Evolutionary conservation across 2,329 filamentous ascomycete genomes (phyloP).

Genomic region (Pezicula rhizophila): DNA sequence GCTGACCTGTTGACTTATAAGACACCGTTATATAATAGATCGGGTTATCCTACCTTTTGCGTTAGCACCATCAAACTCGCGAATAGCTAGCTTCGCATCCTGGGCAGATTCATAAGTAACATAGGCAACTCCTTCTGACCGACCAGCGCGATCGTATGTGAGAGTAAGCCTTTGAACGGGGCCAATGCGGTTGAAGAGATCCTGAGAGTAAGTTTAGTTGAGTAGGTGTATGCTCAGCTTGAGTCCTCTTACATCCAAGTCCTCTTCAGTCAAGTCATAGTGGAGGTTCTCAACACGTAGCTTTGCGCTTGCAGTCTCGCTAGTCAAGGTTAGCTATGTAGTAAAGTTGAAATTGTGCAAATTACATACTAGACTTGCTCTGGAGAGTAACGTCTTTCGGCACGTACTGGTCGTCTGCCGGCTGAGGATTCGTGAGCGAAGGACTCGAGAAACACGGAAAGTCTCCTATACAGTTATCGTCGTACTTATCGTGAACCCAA

Average conservation of each 20-base stretch:
- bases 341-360: not conserved
- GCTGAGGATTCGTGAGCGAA: constrained; percentile 20
- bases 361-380: constrained; percentile 23
- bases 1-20: constrained; percentile 52
- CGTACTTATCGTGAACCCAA: constrained; percentile 91
- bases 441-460: constrained; percentile 1
- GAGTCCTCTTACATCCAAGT: constrained; percentile 59
- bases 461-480: constrained; percentile 54
- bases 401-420: constrained; percentile 19
- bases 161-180: constrained; percentile 63
- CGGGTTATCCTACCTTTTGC: constrained; percentile 57
- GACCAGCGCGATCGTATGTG: constrained; percentile 79
- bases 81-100: constrained; percentile 69
- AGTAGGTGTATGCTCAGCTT: not conserved
- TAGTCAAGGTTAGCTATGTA: constrained; percentile 10
- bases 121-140: constrained; percentile 78
- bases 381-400: constrained; percentile 24
- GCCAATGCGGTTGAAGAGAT: constrained; percentile 74
- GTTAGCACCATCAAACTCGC: constrained; percentile 83
- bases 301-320: constrained; percentile 56
- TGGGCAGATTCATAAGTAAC: constrained; percentile 69
- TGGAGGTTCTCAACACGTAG: constrained; percentile 85
- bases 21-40: not conserved
- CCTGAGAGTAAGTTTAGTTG: constrained; percentile 40
- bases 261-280: constrained; percentile 82